Conservation (phyloP, 2,329 filamentous ascomycete genomes). For the Alternaria atra region DNA sequence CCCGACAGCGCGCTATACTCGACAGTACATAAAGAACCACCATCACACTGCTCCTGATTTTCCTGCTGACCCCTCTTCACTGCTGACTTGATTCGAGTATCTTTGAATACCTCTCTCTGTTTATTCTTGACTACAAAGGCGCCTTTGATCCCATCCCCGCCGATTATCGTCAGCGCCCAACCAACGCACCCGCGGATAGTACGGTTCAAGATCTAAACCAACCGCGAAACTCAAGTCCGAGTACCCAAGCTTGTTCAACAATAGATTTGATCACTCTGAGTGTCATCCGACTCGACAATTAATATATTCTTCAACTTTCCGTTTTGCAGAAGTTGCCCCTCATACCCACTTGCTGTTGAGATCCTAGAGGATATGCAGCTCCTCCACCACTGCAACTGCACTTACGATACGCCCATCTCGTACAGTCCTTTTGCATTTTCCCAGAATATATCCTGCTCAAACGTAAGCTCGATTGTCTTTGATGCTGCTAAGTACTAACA, state of each 20-base stretch:
- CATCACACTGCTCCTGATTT: conserved; percentile 25
- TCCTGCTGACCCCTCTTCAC: conserved; percentile 12
- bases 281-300: conserved; percentile 32
- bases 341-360: conserved; percentile 24
- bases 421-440: conserved; percentile 56
- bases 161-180: conserved; percentile 37
- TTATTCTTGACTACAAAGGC: conserved; percentile 29
- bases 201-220: conserved; percentile 21
- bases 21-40: conserved; percentile 42
- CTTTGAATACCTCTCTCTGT: conserved; percentile 6
- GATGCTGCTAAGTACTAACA: conserved; percentile 35
- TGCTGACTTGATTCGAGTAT: conserved; percentile 1
- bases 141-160: conserved; percentile 25
- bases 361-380: conserved; percentile 45
- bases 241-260: conserved; percentile 19
- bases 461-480: conserved; percentile 53
- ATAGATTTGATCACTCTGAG: conserved; percentile 21
- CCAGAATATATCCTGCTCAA: conserved; percentile 55
- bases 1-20: conserved; percentile 33
- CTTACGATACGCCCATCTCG: conserved; percentile 51
- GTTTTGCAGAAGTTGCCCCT: conserved; percentile 8
- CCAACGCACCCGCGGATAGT: conserved; percentile 30
- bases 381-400: conserved; percentile 51
- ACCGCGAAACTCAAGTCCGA: conserved; percentile 23
- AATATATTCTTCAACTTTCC: conserved; percentile 16